Evolutionary conservation across 306 rosid species (phyloP).

Genomic region (Urtica urens): DNA sequence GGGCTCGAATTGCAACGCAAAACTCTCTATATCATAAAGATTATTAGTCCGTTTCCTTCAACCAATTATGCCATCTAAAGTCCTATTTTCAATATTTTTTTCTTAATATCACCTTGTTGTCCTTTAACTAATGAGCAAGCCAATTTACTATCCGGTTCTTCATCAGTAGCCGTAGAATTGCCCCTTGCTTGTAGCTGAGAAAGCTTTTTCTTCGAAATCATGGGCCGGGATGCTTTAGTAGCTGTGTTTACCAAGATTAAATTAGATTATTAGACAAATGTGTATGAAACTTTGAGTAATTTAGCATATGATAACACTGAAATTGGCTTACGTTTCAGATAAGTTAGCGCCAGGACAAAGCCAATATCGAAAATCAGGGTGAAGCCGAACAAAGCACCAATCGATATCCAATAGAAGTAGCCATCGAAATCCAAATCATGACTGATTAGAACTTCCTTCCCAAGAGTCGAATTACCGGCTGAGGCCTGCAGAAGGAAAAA

Average conservation of each 20-base stretch:
- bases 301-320: slow-evolving; percentile 9
- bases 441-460: slow-evolving; percentile 22
- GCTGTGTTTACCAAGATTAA: slow-evolving; percentile 15
- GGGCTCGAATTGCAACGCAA: slow-evolving; percentile 40
- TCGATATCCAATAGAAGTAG: slow-evolving; percentile 34
- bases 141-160: no score
- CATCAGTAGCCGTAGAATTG: no score
- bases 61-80: no score
- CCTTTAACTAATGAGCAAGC: no score
- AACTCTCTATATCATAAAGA: no score
- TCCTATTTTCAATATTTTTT: no score
- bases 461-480: slow-evolving; percentile 21
- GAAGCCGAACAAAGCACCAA: slow-evolving; percentile 29
- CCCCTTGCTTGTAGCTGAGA: slow-evolving; percentile 17
- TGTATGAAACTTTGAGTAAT: no score
- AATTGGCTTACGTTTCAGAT: slow-evolving; percentile 25
- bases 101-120: no score
- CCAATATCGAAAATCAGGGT: slow-evolving; percentile 31
- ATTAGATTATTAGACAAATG: neutral
- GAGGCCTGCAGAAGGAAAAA: slow-evolving; percentile 10
- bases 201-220: slow-evolving; percentile 29
- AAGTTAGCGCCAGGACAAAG: slow-evolving; percentile 29
- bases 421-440: slow-evolving; percentile 31
- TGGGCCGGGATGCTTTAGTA: slow-evolving; percentile 27
- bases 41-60: no score